Percentiles rank a stretch among this genome's conserved stretches.
Conservation (phyloP, 345 rosid genomes). For the Citrus australasica region DNA sequence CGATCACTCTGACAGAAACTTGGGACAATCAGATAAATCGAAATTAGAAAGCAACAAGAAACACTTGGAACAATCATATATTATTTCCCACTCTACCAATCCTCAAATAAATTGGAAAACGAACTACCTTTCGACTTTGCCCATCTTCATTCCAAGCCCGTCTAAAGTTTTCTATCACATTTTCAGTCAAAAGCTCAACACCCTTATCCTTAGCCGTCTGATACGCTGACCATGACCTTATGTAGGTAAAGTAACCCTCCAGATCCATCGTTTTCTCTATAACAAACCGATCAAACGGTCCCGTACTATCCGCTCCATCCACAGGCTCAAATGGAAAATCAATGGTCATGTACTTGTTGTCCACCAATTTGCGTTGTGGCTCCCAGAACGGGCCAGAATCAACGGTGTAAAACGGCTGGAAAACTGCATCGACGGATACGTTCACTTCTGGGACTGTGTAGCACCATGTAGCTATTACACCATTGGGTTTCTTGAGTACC, state of each 20-base stretch:
- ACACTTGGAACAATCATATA: too few species aligned
- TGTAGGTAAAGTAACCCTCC: constrained; percentile 49
- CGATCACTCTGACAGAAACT: too few species aligned
- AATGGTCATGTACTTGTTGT: constrained; percentile 44
- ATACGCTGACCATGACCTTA: constrained; percentile 71
- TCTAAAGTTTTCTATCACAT: constrained; percentile 36
- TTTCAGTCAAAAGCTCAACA: constrained; percentile 52
- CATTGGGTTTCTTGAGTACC: constrained; percentile 71
- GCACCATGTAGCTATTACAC: constrained; percentile 84
- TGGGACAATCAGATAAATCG: too few species aligned
- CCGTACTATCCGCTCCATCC: constrained; percentile 47
- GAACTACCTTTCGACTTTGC: constrained; percentile 34
- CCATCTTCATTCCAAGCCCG: constrained; percentile 59
- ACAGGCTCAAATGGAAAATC: constrained; percentile 73
- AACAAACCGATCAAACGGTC: constrained; percentile 48
- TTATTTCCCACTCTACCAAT: constrained; percentile 55
- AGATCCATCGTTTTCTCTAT: constrained; percentile 53
- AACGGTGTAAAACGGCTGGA: constrained; percentile 41
- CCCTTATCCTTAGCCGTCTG: constrained; percentile 70
- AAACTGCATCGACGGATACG: constrained; percentile 44
- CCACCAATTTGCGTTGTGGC: constrained; percentile 51
- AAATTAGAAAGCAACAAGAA: too few species aligned
- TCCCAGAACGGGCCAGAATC: constrained; percentile 55
- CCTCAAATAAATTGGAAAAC: constrained; percentile 58
- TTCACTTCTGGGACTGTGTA: constrained; percentile 65